phyloP scores from a whole-genome alignment of 257 asterid genomes.

The Scutellaria baicalensis region DNA sequence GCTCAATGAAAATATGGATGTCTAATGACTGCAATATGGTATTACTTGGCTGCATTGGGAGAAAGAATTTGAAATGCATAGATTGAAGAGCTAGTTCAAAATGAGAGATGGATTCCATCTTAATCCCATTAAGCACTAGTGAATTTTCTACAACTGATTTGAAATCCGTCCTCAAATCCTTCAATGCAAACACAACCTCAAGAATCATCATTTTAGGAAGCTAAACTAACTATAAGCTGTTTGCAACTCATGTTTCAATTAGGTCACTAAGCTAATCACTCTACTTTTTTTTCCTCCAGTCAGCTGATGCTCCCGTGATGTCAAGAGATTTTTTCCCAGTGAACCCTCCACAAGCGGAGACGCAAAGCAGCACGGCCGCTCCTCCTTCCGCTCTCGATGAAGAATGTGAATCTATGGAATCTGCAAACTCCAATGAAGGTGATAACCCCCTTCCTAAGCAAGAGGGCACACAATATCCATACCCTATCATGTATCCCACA shows the following conservation, averaged over 20 bases:
- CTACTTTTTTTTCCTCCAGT: conserved; percentile 22
- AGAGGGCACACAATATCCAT: conserved; percentile 50
- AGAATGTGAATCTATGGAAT: conserved; percentile 81
- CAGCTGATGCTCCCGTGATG: conserved; percentile 46
- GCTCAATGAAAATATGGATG: neutral
- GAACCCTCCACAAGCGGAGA: conserved; percentile 48
- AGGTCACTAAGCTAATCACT: conserved; percentile 2
- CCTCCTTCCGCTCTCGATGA: conserved; percentile 57
- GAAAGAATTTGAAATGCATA: neutral
- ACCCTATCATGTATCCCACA: conserved; percentile 75
- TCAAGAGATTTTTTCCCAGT: conserved; percentile 54
- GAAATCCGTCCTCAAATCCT: neutral
- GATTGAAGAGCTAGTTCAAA: too few relatives aligned
- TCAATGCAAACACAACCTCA: neutral
- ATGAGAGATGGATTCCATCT: too few relatives aligned
- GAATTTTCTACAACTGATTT: too few relatives aligned
- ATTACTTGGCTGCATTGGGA: neutral
- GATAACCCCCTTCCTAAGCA: conserved; percentile 37
- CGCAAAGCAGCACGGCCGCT: conserved; percentile 35
- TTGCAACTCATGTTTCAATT: neutral
- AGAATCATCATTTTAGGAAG: neutral
- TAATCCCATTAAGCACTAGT: too few relatives aligned
- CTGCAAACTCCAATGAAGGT: conserved; percentile 62
- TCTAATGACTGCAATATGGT: too few relatives aligned
- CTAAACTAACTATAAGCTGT: neutral